Conservation (phyloP, 495 filamentous ascomycete species). For the Aspergillus steynii region DNA sequence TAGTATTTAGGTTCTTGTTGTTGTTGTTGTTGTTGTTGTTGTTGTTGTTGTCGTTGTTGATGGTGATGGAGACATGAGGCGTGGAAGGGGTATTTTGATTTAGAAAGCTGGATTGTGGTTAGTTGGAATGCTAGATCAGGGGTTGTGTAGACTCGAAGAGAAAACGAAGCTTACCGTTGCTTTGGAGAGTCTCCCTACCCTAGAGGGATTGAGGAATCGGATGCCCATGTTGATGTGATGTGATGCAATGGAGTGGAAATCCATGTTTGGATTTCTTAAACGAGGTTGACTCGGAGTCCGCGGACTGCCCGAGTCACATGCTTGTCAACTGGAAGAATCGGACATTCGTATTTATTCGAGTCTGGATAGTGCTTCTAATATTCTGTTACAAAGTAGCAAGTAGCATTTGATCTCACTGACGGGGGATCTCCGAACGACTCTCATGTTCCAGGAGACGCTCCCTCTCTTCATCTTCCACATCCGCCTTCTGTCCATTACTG, state of each 20-base stretch:
- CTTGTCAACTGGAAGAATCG: neutral
- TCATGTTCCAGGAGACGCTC: constrained; percentile 10
- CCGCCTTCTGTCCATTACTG: constrained; percentile 5
- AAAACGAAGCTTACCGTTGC: neutral
- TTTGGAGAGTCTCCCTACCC: neutral
- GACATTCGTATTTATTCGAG: no score
- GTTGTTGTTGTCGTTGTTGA: neutral
- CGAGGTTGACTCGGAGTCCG: neutral
- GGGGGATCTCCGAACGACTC: neutral
- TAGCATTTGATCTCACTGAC: no score
- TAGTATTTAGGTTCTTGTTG: neutral
- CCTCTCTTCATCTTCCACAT: constrained; percentile 15
- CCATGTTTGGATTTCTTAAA: no score
- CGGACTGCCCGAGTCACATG: neutral
- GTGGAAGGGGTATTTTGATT: neutral
- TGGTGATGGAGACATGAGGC: neutral
- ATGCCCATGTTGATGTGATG: neutral
- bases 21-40: neutral
- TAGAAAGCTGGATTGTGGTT: neutral
- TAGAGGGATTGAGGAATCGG: neutral
- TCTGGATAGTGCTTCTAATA: no score
- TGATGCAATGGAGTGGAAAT: neutral
- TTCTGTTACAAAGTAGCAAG: no score
- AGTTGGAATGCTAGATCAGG: neutral
- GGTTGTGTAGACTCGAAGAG: no score